Conservation (phyloP, 2,329 filamentous ascomycete species). For the Podosphaera fusca region DNA sequence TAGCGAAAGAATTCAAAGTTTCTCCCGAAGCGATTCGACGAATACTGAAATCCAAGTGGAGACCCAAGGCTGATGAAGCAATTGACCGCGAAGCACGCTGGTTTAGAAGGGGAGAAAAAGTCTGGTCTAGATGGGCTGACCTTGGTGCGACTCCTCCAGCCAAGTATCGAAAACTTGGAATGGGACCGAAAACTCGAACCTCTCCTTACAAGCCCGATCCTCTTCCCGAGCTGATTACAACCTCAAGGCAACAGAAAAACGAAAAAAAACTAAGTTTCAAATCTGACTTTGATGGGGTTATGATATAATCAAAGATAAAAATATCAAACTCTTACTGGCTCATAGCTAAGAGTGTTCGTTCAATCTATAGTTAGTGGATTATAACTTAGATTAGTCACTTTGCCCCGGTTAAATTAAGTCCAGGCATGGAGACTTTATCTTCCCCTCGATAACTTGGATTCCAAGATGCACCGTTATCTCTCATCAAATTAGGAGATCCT, state of each 20-base stretch:
- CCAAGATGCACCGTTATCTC: no score
- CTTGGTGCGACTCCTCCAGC: slow-evolving; percentile 37
- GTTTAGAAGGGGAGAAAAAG: slow-evolving; percentile 33
- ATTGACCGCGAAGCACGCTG: slow-evolving; percentile 33
- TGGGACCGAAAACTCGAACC: slow-evolving; percentile 13
- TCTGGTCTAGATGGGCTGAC: slow-evolving; percentile 36
- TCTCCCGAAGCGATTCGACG: slow-evolving; percentile 69
- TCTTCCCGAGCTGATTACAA: slow-evolving; percentile 1
- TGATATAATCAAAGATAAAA: no score
- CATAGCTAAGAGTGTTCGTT: no score
- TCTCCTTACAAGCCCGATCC: neutral
- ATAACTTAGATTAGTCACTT: no score
- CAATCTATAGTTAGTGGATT: no score
- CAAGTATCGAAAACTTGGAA: slow-evolving; percentile 27
- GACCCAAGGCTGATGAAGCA: slow-evolving; percentile 32
- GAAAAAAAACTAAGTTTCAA: no score
- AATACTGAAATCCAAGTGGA: slow-evolving; percentile 64
- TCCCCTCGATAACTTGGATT: no score
- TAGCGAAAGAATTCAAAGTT: slow-evolving; percentile 64
- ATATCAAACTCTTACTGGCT: no score
- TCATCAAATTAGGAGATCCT: no score
- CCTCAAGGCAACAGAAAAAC: neutral
- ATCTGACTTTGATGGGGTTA: no score
- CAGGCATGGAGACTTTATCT: no score
- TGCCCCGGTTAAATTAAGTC: no score